phyloP scores from a whole-genome alignment of 1,284 basidiomycete genomes.

The Pascua sp. region DNA sequence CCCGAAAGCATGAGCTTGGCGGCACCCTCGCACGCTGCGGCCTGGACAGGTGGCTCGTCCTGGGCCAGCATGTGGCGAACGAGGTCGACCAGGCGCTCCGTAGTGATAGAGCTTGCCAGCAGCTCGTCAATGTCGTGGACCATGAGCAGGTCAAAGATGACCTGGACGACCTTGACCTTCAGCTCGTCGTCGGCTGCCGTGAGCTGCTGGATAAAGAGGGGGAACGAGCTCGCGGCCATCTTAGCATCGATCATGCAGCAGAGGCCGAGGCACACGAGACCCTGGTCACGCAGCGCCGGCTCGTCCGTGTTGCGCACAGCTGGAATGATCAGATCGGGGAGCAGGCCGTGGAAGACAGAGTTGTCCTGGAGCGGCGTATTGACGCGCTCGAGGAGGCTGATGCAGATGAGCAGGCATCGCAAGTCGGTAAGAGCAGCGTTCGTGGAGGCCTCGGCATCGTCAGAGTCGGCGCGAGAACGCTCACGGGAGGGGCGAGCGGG shows the following conservation, averaged over 20 bases:
- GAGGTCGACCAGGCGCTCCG: slow-evolving; percentile 67
- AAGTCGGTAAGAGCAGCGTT: slow-evolving; percentile 69
- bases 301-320: slow-evolving; percentile 80
- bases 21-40: slow-evolving; percentile 75
- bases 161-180: slow-evolving; percentile 74
- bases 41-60: slow-evolving; percentile 72
- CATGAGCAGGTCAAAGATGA: slow-evolving; percentile 87
- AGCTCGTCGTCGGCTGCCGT: slow-evolving; percentile 72
- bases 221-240: slow-evolving; percentile 84
- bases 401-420: slow-evolving; percentile 81
- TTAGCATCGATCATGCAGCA: slow-evolving; percentile 87
- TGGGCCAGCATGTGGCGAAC: slow-evolving; percentile 70
- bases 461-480: slow-evolving; percentile 8
- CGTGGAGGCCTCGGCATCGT: slow-evolving; percentile 35
- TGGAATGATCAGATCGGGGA: slow-evolving; percentile 86
- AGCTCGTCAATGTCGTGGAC: slow-evolving; percentile 68
- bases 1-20: slow-evolving; percentile 87
- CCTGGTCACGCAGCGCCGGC: slow-evolving; percentile 75
- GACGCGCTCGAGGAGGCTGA: slow-evolving; percentile 85
- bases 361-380: slow-evolving; percentile 92
- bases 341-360: slow-evolving; percentile 83
- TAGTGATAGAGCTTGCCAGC: slow-evolving; percentile 38
- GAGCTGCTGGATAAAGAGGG: slow-evolving; percentile 82
- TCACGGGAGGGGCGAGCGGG: background rate
- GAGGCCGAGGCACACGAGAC: slow-evolving; percentile 77